These are phyloP conservation scores for Nematocida ausubeli DNA, from an alignment of 371 early-diverging fungal genomes.

Conservation along the genomic window DNA sequence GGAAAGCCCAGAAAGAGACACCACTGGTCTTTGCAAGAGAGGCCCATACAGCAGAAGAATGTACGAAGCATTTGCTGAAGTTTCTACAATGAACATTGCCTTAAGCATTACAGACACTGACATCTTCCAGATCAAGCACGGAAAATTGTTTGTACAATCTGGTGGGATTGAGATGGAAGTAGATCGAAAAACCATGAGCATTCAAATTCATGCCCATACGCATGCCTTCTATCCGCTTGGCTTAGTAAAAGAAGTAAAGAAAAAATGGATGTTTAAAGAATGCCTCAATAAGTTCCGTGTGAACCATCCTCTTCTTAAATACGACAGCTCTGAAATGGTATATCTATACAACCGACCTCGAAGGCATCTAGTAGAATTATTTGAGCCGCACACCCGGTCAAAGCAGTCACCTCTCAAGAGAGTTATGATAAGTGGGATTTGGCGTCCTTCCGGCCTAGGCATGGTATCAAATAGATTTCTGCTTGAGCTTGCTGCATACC, in stretches of 20 bases:
- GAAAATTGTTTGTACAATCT: neutral
- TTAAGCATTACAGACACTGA: neutral
- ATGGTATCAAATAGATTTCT: slow-evolving; percentile 16
- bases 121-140: neutral
- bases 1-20: neutral
- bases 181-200: neutral
- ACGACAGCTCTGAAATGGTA: neutral
- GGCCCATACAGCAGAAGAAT: slow-evolving; percentile 30
- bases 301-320: slow-evolving; percentile 6
- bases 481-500: slow-evolving; percentile 2
- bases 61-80: slow-evolving; percentile 25
- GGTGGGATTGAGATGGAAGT: neutral
- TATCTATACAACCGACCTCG: slow-evolving; percentile 46
- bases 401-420: neutral
- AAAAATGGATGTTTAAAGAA: neutral
- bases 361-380: slow-evolving; percentile 5
- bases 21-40: neutral
- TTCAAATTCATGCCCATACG: neutral
- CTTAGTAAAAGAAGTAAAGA: neutral
- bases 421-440: neutral
- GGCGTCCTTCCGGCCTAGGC: slow-evolving; percentile 17
- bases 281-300: slow-evolving; percentile 14
- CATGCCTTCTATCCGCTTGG: neutral
- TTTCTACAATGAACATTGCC: neutral
- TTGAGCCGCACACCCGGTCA: slow-evolving; percentile 1